Percentiles rank a stretch among this genome's conserved stretches.
These are phyloP conservation scores for Tolypocladium tundrense DNA, from an alignment of 2,329 filamentous ascomycete species.

Conservation along the genomic window DNA sequence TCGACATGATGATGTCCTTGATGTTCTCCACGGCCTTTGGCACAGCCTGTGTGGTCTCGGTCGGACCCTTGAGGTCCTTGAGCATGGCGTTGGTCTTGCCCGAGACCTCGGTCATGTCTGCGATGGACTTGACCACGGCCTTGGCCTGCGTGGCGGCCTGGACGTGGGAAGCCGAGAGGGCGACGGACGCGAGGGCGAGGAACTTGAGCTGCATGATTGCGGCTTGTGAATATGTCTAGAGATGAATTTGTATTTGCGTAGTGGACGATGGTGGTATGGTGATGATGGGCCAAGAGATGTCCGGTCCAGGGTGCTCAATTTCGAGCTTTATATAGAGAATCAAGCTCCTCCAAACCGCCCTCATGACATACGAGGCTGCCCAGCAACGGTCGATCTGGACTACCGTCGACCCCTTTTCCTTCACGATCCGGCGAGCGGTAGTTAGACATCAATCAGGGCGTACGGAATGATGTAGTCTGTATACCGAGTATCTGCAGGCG, in stretches of 20 bases:
- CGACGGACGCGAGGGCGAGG: constrained; percentile 7
- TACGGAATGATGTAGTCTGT: too few relatives aligned
- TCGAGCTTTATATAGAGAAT: not conserved
- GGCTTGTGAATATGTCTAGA: not conserved
- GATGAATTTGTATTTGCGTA: not conserved
- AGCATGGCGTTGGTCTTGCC: constrained; percentile 3
- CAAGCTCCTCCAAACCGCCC: not conserved
- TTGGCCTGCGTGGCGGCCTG: constrained; percentile 4
- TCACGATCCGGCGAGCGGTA: not conserved
- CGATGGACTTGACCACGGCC: constrained; percentile 4
- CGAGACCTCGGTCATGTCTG: constrained; percentile 6
- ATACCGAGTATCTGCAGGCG: not conserved
- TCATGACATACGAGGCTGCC: not conserved
- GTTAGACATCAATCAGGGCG: not conserved
- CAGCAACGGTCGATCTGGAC: not conserved
- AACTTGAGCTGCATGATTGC: constrained; percentile 10
- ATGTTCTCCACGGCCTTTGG: not conserved
- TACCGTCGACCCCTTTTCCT: not conserved
- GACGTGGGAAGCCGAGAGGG: constrained; percentile 6
- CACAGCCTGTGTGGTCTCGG: not conserved
- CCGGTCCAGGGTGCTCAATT: not conserved
- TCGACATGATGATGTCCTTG: not conserved
- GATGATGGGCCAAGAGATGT: not conserved
- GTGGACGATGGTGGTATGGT: not conserved
- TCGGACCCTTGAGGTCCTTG: not conserved